Conservation (phyloP, 192 early-diverging fungal species). For the Pilaira anomala region DNA sequence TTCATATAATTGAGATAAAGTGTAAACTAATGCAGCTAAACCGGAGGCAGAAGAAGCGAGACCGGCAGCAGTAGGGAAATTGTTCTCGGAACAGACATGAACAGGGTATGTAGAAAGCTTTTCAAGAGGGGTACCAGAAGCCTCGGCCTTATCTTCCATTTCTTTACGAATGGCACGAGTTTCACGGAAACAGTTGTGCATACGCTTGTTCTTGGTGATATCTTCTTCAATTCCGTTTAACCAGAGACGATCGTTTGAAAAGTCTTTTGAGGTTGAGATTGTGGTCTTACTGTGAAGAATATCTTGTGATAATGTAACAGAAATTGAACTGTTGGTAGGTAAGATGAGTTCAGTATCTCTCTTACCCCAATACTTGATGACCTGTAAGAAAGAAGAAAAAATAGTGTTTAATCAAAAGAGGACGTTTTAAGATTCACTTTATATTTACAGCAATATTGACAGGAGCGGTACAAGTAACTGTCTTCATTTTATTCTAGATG, state of each 20-base stretch:
- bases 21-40: slow-evolving; percentile 89
- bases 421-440: not conserved
- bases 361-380: slow-evolving; percentile 99
- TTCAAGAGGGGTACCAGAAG: slow-evolving; percentile 38
- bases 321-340: slow-evolving; percentile 97
- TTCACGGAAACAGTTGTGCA: slow-evolving; percentile 79
- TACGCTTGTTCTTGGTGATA: slow-evolving; percentile 74
- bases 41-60: slow-evolving; percentile 96
- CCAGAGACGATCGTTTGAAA: slow-evolving; percentile 82
- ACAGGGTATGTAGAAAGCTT: slow-evolving; percentile 64
- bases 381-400: slow-evolving; percentile 20
- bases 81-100: slow-evolving; percentile 96
- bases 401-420: too few species aligned
- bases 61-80: slow-evolving; percentile 99
- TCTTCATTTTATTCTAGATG: slow-evolving; percentile 30
- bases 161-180: slow-evolving; percentile 67
- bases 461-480: slow-evolving; percentile 88
- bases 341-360: slow-evolving; percentile 85
- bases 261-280: slow-evolving; percentile 64
- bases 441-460: slow-evolving; percentile 95
- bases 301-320: slow-evolving; percentile 94
- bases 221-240: slow-evolving; percentile 92
- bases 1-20: slow-evolving; percentile 71
- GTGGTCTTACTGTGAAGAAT: slow-evolving; percentile 94
- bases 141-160: slow-evolving; percentile 54